These are phyloP conservation scores for Cytospora paraplurivora DNA, from an alignment of 2,329 filamentous ascomycete species.

Conservation along the genomic window DNA sequence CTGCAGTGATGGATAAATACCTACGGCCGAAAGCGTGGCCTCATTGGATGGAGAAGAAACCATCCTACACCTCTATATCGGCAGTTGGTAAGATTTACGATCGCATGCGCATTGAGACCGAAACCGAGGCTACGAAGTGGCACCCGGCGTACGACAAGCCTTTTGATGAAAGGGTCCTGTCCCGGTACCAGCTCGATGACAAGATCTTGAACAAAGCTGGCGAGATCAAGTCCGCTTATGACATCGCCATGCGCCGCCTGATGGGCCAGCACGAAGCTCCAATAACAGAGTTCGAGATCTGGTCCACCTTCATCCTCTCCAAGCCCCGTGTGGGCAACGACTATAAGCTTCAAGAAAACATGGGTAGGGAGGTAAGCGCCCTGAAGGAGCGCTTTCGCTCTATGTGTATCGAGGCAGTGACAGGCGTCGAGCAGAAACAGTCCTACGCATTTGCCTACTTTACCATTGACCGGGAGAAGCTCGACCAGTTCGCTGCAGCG, in stretches of 20 bases:
- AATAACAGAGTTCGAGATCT: constrained; percentile 87
- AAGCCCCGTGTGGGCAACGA: constrained; percentile 72
- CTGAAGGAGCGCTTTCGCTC: constrained; percentile 71
- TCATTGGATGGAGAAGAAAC: constrained; percentile 77
- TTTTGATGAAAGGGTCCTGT: constrained; percentile 77
- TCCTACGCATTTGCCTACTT: constrained; percentile 47
- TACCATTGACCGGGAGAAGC: constrained; percentile 48
- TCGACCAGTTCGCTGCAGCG: constrained; percentile 77
- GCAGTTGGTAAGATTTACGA: constrained; percentile 85
- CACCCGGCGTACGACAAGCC: constrained; percentile 68
- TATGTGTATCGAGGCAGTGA: constrained; percentile 63
- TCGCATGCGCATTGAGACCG: constrained; percentile 63
- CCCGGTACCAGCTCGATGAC: constrained; percentile 58
- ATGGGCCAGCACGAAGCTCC: constrained; percentile 81
- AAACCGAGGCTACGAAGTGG: constrained; percentile 58
- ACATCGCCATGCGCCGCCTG: constrained; percentile 72
- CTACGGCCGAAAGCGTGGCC: constrained; percentile 70
- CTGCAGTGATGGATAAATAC: constrained; percentile 65
- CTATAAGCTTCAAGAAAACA: constrained; percentile 85
- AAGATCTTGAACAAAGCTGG: constrained; percentile 60
- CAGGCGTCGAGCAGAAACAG: constrained; percentile 12
- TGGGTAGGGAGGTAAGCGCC: constrained; percentile 66
- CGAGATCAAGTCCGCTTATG: constrained; percentile 75
- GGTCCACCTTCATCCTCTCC: constrained; percentile 79
- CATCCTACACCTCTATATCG: constrained; percentile 66